Base-by-base conservation (phyloP, 495 filamentous ascomycete species). In the Penicillium odoratum region DNA sequence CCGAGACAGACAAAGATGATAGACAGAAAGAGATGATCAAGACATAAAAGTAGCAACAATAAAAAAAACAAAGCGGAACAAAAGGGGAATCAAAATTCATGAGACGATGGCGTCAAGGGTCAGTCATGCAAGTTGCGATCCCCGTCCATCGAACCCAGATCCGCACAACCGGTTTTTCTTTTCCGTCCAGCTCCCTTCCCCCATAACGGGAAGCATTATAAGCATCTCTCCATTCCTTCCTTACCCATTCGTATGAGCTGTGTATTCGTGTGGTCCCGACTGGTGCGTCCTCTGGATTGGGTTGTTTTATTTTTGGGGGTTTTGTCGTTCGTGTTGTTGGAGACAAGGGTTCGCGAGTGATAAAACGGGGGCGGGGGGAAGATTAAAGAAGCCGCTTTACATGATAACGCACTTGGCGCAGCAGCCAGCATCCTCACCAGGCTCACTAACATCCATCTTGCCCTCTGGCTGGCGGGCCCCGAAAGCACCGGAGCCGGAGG, bases 321-420 rank as follows among this genome's bases (percentile, higher is more conserved):
- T 57, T 43, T 50, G 34, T 10, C 10, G 38, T 40, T 40, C 38
- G 38, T 57, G 15, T 18, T 51, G 42, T 46, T 45, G 11, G 28
- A 51, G 44, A 33, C 18, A 29, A 47, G 44, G 26, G 16, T 49
- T 33, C 47, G 28, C 33, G 34, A 29, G 46, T 31, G 28, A 43
- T 47, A 15, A 50, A 34, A 47, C 33, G 15, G 29, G 33, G 54
- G 42, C 3, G 11, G 9, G 38, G 15, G 38, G 38, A 40, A 40
- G 38, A 40, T 40, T 40, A 28, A 43, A 29, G 42, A 36, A 26
- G 48, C 26, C 30, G 28, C 33, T 63, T 88, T 87, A 98, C 94
- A 98, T 95, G 62, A 98, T 78, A 61, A 92, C 80, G 74, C 93
- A 98, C 73, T 86, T 88, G 54, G 81, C 78, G 76, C 94, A 97